Conservation (phyloP, 1,284 basidiomycete species). For the Ceratobasidium sp. region DNA sequence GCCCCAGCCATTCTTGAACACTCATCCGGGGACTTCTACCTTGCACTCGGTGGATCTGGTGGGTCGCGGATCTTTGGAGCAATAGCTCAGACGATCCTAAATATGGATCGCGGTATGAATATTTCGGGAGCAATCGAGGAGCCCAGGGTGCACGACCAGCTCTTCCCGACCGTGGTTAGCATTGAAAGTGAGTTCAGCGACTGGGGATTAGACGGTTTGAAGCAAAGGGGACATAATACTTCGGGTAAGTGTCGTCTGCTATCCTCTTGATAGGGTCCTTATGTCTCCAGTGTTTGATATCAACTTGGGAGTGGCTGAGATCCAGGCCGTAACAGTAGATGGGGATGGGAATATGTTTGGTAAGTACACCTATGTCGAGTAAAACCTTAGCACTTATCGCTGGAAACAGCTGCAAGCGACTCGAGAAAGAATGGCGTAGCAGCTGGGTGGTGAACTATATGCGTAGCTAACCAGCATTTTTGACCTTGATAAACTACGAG, state of each 20-base stretch:
- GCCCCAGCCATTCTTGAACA: conserved; percentile 81
- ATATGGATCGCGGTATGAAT: conserved; percentile 83
- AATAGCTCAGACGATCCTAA: conserved; percentile 81
- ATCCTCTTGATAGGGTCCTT: conserved; percentile 1
- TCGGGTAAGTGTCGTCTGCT: conserved; percentile 56
- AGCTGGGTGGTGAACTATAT: conserved; percentile 66
- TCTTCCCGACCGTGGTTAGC: conserved; percentile 71
- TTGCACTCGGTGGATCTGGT: conserved; percentile 84
- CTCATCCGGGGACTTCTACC: conserved; percentile 69
- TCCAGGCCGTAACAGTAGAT: conserved; percentile 71
- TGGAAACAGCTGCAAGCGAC: conserved; percentile 73
- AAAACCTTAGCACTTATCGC: conserved; percentile 14
- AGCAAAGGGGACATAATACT: conserved; percentile 72
- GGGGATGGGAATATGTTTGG: conserved; percentile 63
- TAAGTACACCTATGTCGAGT: conserved; percentile 48
- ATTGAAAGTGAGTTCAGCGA: conserved; percentile 68
- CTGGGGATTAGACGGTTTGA: conserved; percentile 62
- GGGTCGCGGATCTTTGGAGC: conserved; percentile 85
- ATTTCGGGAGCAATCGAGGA: conserved; percentile 81
- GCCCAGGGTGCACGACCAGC: conserved; percentile 90
- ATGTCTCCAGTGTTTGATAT: conserved; percentile 54
- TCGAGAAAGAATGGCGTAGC: conserved; percentile 85
- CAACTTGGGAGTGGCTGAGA: conserved; percentile 67
- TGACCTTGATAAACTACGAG: background rate
- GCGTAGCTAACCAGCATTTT: background rate